These are phyloP conservation scores for Jamesozyma spencerorum DNA, from an alignment of 805 yeast species.

Conservation along the genomic window DNA sequence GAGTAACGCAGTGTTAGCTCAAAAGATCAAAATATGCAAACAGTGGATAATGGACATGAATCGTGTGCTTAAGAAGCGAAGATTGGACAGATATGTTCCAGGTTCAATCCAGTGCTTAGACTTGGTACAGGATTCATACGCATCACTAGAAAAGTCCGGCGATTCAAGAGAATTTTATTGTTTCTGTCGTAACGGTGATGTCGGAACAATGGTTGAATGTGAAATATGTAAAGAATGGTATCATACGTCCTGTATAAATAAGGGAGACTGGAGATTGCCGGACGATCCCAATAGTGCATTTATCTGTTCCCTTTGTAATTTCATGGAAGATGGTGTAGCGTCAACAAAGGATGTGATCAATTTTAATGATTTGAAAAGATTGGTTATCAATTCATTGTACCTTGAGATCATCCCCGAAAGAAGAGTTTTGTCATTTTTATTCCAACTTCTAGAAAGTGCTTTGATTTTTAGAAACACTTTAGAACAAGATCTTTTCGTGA, in stretches of 20 bases:
- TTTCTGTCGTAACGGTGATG: slow-evolving; percentile 51
- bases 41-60: slow-evolving; percentile 8
- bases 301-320: slow-evolving; percentile 48
- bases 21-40: slow-evolving; percentile 10
- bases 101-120: slow-evolving; percentile 17
- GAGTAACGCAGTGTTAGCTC: slow-evolving; percentile 12
- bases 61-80: slow-evolving; percentile 5
- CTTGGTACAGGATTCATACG: slow-evolving; percentile 15
- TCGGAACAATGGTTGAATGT: slow-evolving; percentile 61
- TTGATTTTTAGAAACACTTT: slow-evolving; percentile 12
- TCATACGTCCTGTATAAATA: slow-evolving; percentile 49
- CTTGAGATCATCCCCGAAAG: slow-evolving; percentile 18
- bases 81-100: slow-evolving; percentile 2
- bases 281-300: slow-evolving; percentile 33
- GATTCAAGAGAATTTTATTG: slow-evolving; percentile 35
- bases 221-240: slow-evolving; percentile 67
- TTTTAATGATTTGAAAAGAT: slow-evolving; percentile 13
- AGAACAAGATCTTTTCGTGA: slow-evolving; percentile 7
- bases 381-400: slow-evolving; percentile 13
- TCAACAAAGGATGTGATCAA: slow-evolving; percentile 1
- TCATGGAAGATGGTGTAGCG: slow-evolving; percentile 7
- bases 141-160: not conserved
- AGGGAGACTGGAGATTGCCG: slow-evolving; percentile 27
- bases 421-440: slow-evolving; percentile 7
- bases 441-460: slow-evolving; percentile 9